Percentiles rank a stretch among this genome's conserved stretches.
Evolutionary conservation across 768 basidiomycete species (phyloP).

Genomic region (Russula sp.): DNA sequence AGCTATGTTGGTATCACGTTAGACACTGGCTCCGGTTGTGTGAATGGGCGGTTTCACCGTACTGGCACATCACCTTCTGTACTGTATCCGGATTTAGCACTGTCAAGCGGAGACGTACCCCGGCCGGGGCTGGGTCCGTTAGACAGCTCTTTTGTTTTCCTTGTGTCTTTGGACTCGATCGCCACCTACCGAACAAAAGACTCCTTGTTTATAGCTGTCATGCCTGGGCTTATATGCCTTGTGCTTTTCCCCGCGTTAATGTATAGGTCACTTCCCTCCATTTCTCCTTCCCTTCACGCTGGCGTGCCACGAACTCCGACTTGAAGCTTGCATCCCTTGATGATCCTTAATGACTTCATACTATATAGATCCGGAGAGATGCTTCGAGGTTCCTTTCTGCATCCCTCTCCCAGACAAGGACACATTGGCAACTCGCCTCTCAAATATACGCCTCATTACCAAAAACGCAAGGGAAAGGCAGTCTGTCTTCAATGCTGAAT

Average conservation of each 20-base stretch:
- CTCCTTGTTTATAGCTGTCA: constrained; percentile 3
- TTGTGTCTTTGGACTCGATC: background rate
- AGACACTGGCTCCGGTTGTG: background rate
- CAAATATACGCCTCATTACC: constrained; percentile 18
- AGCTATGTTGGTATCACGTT: background rate
- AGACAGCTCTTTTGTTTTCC: background rate
- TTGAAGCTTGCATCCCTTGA: constrained; percentile 7
- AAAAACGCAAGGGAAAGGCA: constrained; percentile 24
- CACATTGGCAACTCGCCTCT: constrained; percentile 18
- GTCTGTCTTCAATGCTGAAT: constrained; percentile 14
- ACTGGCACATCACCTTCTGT: too few species aligned
- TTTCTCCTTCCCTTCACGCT: constrained; percentile 13
- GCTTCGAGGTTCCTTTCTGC: constrained; percentile 24
- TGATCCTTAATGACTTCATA: constrained; percentile 15
- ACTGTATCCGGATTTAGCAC: background rate
- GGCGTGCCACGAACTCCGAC: constrained; percentile 26
- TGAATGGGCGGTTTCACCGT: background rate
- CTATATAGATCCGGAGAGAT: constrained; percentile 25
- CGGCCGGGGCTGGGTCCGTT: background rate
- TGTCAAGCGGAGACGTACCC: background rate
- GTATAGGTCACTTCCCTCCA: constrained; percentile 14
- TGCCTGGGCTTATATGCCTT: background rate
- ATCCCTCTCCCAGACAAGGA: constrained; percentile 20
- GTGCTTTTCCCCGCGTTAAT: constrained; percentile 2
- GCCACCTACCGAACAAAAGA: constrained; percentile 11